Evolutionary conservation across 2,329 filamentous ascomycete genomes (phyloP).

Genomic region (Diaporthe nobilis): DNA sequence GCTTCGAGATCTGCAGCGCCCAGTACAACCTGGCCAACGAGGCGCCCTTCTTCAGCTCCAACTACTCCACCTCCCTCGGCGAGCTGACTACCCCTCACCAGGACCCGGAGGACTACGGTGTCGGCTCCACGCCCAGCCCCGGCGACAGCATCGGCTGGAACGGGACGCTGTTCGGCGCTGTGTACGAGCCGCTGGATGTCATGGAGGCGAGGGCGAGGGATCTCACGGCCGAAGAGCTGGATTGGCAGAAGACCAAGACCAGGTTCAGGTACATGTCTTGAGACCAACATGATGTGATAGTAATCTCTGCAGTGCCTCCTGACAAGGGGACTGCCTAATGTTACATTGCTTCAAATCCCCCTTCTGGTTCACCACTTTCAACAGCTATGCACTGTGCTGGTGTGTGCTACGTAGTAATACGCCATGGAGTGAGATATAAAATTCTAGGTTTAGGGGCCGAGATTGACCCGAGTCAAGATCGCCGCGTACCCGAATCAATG

Average conservation of each 20-base stretch:
- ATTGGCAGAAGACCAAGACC: constrained; percentile 13
- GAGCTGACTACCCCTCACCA: constrained; percentile 39
- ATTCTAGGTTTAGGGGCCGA: not conserved
- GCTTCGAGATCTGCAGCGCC: constrained; percentile 33
- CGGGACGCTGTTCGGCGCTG: constrained; percentile 32
- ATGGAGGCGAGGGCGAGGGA: constrained; percentile 40
- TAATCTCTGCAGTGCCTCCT: not conserved
- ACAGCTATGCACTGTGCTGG: constrained; percentile 6
- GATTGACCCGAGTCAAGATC: not conserved
- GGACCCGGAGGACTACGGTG: constrained; percentile 37
- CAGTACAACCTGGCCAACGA: constrained; percentile 41
- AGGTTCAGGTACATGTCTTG: constrained; percentile 36
- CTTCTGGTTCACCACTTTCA: not conserved
- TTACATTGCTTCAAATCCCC: not conserved
- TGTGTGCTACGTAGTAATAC: not conserved
- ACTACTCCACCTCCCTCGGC: constrained; percentile 38
- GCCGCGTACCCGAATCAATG: not conserved
- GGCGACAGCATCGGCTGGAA: constrained; percentile 40
- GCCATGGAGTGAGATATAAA: not conserved
- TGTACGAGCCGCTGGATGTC: constrained; percentile 34
- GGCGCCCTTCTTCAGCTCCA: constrained; percentile 40
- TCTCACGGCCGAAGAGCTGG: constrained; percentile 34
- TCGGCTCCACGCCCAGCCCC: not conserved
- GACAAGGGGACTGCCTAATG: not conserved
- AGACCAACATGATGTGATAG: not conserved